Evolutionary conservation across 345 rosid species (phyloP).

Genomic region (Dovyalis caffra): DNA sequence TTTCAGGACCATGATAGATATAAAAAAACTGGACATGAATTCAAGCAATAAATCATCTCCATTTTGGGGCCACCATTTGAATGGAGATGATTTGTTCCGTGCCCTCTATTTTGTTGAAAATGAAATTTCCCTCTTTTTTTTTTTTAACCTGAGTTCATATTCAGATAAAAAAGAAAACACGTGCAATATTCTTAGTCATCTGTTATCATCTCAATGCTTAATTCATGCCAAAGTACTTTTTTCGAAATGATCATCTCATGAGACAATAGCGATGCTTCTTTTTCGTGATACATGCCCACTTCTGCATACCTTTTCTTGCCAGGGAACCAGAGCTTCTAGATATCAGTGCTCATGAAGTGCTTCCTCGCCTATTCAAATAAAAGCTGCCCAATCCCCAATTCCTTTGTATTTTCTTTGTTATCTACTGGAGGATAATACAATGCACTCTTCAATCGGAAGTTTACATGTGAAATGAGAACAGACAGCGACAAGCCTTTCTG

Average conservation of each 20-base stretch:
- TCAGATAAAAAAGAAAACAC: not conserved
- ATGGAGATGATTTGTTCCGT: not conserved
- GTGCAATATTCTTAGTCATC: not conserved
- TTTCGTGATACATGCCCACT: not conserved
- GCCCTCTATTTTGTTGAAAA: not conserved
- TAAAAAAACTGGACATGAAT: not conserved
- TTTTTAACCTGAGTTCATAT: not conserved
- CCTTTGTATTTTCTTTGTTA: not conserved
- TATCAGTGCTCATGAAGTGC: conserved; percentile 68
- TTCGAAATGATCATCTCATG: not conserved
- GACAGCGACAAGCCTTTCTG: not conserved
- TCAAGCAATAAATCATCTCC: not conserved
- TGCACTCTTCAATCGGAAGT: not conserved
- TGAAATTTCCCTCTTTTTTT: not conserved
- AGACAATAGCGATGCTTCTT: not conserved
- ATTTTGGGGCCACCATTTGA: not conserved
- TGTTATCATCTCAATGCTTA: not conserved
- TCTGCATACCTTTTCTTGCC: conserved; percentile 18
- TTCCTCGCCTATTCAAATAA: conserved; percentile 83
- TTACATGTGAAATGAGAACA: conserved; percentile 5
- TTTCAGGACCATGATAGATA: not conserved
- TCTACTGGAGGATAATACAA: conserved; percentile 9
- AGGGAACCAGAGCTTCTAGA: conserved; percentile 89
- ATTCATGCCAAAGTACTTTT: not conserved
- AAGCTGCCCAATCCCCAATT: conserved; percentile 36